Evolutionary conservation across 129 eudicot genomes (phyloP), one percentile per base, ranked within the genome.

Genomic region (Helianthus tuberosus): DNA sequence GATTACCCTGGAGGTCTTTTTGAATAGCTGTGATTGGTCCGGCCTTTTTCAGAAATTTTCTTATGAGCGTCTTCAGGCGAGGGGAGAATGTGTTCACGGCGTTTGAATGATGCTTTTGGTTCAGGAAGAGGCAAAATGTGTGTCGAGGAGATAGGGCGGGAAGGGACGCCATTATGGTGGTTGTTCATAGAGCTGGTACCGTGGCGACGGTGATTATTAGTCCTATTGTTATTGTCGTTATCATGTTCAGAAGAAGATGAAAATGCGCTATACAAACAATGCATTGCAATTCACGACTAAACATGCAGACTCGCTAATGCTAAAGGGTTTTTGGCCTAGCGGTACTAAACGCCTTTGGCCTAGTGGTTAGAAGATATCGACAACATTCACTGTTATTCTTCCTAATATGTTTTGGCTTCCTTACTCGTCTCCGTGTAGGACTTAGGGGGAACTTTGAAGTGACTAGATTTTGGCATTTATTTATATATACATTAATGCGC

Each of bases 41-140:
- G 2, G 32, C 32, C 32, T 62, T 62, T 63, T 20, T 63, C 41
- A 17, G 9, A 35, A 8, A 62, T 62, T 35, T 74, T 74, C 44
- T 38, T 64, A 4, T 13, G 13, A 2, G 29, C 72, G 3, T 75
- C 52, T 46, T 64, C 74, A 5, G 89, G 91, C 10, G 91, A 81
- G 10, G 87, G 91, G 3, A 83, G 78, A 63, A 81, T 62, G 61
- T 63, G 67, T 41, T 78, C 66, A 63, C 72, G 32, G 32, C 32
- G 66, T 17, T 15, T 71, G 16, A 83, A 52, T 55, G 71, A 11
- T 11, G 66, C 47, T 3, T 77, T 75, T 76, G 77, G 57, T 36
- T 87, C 91, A 1, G 95, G 94, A 5, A 88, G 69, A 29, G 95
- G 95, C 78, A 91, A 58, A 6, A 87, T 85, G 41, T 86, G 91